Evolutionary conservation across 202 grass and related monocot genomes (phyloP).

Genomic region (Panicum hallii): DNA sequence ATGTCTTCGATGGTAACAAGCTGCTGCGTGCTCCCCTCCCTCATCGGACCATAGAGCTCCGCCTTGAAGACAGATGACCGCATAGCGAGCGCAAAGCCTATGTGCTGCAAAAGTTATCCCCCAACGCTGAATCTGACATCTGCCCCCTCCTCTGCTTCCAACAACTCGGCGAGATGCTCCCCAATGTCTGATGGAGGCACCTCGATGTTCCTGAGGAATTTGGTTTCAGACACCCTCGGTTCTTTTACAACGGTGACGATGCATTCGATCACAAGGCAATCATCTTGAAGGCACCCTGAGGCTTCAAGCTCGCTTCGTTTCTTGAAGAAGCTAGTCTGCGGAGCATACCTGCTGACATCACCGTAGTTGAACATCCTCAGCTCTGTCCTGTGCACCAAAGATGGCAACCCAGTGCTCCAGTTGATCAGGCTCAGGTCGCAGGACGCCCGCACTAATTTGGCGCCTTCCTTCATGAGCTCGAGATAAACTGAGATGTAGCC

Average conservation of each 20-base stretch:
- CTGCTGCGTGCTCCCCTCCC: neutral
- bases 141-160: neutral
- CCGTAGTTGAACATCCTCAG: neutral
- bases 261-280: neutral
- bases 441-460: conserved; percentile 1
- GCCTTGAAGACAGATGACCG: no score
- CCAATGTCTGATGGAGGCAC: neutral
- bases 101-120: neutral
- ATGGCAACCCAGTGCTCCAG: neutral
- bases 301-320: neutral
- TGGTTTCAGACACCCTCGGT: neutral
- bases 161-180: neutral
- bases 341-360: neutral
- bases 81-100: neutral
- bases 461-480: neutral
- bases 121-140: conserved; percentile 1
- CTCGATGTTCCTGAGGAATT: neutral
- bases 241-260: neutral
- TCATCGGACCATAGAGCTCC: conserved; percentile 12
- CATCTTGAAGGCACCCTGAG: neutral
- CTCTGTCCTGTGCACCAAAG: neutral
- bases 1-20: neutral
- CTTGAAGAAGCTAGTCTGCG: neutral
- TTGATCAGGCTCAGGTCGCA: conserved; percentile 1
- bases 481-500: neutral